These are phyloP conservation scores for Vitis cinerea DNA, from an alignment of 164 flowering plant genomes.

Conservation along the genomic window DNA sequence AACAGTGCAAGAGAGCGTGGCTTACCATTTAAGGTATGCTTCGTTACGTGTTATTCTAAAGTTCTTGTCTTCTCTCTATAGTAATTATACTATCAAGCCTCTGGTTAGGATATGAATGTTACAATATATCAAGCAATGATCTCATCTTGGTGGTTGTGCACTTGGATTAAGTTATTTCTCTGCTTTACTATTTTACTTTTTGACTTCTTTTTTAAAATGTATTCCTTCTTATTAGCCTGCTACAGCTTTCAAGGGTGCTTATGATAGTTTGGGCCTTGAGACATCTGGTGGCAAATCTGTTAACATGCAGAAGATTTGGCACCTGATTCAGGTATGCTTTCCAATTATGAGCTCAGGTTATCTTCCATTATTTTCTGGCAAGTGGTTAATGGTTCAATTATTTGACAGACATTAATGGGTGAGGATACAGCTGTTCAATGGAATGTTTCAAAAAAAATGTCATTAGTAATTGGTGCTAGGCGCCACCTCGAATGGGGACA, in stretches of 20 bases:
- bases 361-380: background rate
- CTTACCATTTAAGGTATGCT: constrained; percentile 64
- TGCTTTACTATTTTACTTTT: background rate
- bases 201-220: constrained; percentile 5
- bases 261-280: constrained; percentile 65
- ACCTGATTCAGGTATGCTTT: constrained; percentile 70
- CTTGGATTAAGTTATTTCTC: background rate
- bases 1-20: constrained; percentile 81
- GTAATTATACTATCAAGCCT: background rate
- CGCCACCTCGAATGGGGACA: constrained; percentile 95
- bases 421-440: constrained; percentile 47
- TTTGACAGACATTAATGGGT: constrained; percentile 59
- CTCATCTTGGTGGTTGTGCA: background rate
- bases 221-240: constrained; percentile 60
- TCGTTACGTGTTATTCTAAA: background rate
- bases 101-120: background rate
- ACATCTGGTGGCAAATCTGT: constrained; percentile 80
- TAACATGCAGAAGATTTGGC: constrained; percentile 95
- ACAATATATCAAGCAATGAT: background rate
- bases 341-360: background rate
- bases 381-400: background rate
- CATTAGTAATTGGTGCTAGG: constrained; percentile 83
- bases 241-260: constrained; percentile 77
- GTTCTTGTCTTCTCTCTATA: constrained; percentile 2
- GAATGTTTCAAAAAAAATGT: constrained; percentile 74